Conservation (phyloP, 495 filamentous ascomycete species). For the Aspergillus bridgeri region DNA sequence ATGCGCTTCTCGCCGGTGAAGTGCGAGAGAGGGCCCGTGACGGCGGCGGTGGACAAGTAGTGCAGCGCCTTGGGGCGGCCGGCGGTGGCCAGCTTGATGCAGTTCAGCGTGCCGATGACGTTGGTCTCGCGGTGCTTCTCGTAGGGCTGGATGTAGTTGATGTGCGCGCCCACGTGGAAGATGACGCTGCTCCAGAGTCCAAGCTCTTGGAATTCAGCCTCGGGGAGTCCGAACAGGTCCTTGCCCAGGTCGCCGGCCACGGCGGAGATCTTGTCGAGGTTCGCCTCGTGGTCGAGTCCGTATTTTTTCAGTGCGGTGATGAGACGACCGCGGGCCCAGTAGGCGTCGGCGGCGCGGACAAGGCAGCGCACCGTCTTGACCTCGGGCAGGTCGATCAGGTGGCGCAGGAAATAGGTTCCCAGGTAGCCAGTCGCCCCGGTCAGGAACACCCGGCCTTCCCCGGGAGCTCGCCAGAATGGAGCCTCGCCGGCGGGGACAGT, state of each 20-base stretch:
- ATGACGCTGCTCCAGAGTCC: slow-evolving; percentile 20
- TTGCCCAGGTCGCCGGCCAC: neutral
- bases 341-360: neutral
- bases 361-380: neutral
- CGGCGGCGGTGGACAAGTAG: slow-evolving; percentile 18
- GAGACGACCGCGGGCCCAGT: neutral
- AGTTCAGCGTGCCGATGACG: slow-evolving; percentile 15
- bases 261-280: neutral
- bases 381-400: neutral
- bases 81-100: slow-evolving; percentile 5
- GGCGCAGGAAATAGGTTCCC: slow-evolving; percentile 1
- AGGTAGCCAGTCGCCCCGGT: slow-evolving; percentile 7
- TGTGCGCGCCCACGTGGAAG: slow-evolving; percentile 18
- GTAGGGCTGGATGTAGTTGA: slow-evolving; percentile 23
- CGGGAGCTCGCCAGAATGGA: neutral
- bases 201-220: slow-evolving; percentile 12
- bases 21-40: slow-evolving; percentile 18
- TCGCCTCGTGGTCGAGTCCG: neutral
- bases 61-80: slow-evolving; percentile 15
- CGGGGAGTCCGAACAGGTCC: neutral
- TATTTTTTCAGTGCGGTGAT: neutral
- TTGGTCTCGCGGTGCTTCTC: slow-evolving; percentile 17
- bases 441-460: slow-evolving; percentile 3
- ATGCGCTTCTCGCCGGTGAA: slow-evolving; percentile 8
- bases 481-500: neutral